Evolutionary conservation across 805 yeast species (phyloP).

Genomic region (Clavispora vitiphila): DNA sequence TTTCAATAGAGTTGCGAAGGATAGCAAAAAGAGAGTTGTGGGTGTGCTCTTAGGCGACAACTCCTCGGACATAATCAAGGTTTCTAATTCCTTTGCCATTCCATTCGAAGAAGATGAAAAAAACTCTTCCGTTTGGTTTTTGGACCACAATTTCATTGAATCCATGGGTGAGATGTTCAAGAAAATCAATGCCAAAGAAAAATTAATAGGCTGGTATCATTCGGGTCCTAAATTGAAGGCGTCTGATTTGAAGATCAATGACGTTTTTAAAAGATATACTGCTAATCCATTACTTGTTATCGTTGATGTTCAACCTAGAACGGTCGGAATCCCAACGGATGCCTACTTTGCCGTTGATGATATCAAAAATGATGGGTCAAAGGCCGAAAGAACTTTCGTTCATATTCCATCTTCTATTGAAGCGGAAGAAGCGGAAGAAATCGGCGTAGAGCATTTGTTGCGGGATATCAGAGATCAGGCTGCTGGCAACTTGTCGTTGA

Average conservation of each 20-base stretch:
- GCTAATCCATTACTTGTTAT: slow-evolving; percentile 78
- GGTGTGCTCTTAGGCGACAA: slow-evolving; percentile 92
- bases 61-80: slow-evolving; percentile 52
- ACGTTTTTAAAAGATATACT: slow-evolving; percentile 76
- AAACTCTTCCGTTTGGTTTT: slow-evolving; percentile 89
- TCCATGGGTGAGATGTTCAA: slow-evolving; percentile 97
- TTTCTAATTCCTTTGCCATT: slow-evolving; percentile 90
- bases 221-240: slow-evolving; percentile 90
- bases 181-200: slow-evolving; percentile 95
- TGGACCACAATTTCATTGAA: slow-evolving; percentile 94
- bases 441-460: slow-evolving; percentile 93
- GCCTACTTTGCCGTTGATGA: slow-evolving; percentile 93
- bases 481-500: slow-evolving; percentile 83
- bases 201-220: slow-evolving; percentile 98
- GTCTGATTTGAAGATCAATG: slow-evolving; percentile 88
- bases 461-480: slow-evolving; percentile 96
- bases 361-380: slow-evolving; percentile 91
- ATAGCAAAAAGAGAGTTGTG: slow-evolving; percentile 72
- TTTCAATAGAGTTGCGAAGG: slow-evolving; percentile 78
- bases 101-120: slow-evolving; percentile 97
- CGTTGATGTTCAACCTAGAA: slow-evolving; percentile 83
- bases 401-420: slow-evolving; percentile 90
- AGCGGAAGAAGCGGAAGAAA: slow-evolving; percentile 99
- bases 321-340: slow-evolving; percentile 91
- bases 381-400: slow-evolving; percentile 86